These are phyloP conservation scores for Pisolithus tinctorius DNA, from an alignment of 768 basidiomycete species.

Conservation along the genomic window DNA sequence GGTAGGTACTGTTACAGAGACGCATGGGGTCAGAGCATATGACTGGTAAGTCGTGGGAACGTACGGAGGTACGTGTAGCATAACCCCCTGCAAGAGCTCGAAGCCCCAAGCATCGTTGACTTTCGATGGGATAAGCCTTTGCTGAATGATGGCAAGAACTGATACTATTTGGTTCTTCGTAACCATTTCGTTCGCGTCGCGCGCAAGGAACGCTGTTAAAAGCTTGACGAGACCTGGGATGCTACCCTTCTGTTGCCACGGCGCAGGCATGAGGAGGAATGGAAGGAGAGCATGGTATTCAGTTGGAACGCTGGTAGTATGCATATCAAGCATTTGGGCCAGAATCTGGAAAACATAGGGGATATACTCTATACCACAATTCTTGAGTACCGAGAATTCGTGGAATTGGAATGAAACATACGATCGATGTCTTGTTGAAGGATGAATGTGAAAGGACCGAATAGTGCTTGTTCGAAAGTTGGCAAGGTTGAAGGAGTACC, in stretches of 20 bases:
- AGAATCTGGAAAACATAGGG: conserved; percentile 97
- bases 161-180: conserved; percentile 64
- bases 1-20: conserved; percentile 38
- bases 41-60: conserved; percentile 24
- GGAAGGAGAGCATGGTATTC: conserved; percentile 77
- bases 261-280: conserved; percentile 74
- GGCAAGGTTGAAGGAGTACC: conserved; percentile 60
- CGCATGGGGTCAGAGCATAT: neutral
- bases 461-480: conserved; percentile 74
- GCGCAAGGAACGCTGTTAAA: conserved; percentile 72
- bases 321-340: conserved; percentile 89
- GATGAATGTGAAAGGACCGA: conserved; percentile 82
- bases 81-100: conserved; percentile 75
- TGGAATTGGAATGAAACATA: conserved; percentile 28
- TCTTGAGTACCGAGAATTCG: neutral
- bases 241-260: conserved; percentile 93
- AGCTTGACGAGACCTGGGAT: conserved; percentile 90
- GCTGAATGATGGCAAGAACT: conserved; percentile 84
- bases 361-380: conserved; percentile 66
- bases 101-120: conserved; percentile 88
- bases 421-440: conserved; percentile 91
- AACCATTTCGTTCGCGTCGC: conserved; percentile 65
- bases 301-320: conserved; percentile 55
- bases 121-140: conserved; percentile 82
- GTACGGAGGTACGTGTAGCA: conserved; percentile 69